These are phyloP conservation scores for Penicillium aurantiogriseum DNA, from an alignment of 2,329 filamentous ascomycete genomes.

Conservation along the genomic window DNA sequence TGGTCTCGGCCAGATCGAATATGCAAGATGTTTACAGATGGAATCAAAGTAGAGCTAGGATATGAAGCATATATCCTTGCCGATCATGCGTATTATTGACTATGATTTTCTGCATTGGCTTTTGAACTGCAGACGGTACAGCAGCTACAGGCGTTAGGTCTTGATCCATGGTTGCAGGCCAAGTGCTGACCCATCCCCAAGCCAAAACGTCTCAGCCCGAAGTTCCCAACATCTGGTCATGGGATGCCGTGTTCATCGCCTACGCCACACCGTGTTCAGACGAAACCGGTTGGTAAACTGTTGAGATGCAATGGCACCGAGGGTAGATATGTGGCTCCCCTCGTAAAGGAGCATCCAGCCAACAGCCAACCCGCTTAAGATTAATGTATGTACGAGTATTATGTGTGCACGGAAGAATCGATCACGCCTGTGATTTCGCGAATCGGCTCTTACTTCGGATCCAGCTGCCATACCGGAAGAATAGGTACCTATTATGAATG, in stretches of 20 bases:
- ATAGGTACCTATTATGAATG: slow-evolving; percentile 38
- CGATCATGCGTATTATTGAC: slow-evolving; percentile 4
- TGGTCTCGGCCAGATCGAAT: neutral
- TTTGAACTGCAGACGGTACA: slow-evolving; percentile 16
- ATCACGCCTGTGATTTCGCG: slow-evolving; percentile 31
- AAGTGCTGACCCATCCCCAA: neutral
- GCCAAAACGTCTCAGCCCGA: neutral
- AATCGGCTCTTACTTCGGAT: slow-evolving; percentile 45
- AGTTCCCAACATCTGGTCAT: neutral
- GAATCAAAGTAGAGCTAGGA: neutral
- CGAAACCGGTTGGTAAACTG: neutral
- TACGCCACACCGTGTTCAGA: neutral
- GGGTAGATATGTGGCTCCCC: slow-evolving; percentile 6
- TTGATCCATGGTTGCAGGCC: neutral
- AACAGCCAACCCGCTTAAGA: neutral
- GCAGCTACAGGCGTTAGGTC: slow-evolving; percentile 7
- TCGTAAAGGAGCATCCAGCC: neutral
- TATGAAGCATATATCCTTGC: slow-evolving; percentile 3
- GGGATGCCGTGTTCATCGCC: neutral
- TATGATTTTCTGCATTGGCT: slow-evolving; percentile 14
- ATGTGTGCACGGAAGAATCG: slow-evolving; percentile 3
- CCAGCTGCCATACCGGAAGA: slow-evolving; percentile 44
- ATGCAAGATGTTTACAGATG: neutral
- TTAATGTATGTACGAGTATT: slow-evolving; percentile 6
- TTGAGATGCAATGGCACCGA: slow-evolving; percentile 8